phyloP scores from a whole-genome alignment of 805 yeast species.

The Kuraishia capsulata region DNA sequence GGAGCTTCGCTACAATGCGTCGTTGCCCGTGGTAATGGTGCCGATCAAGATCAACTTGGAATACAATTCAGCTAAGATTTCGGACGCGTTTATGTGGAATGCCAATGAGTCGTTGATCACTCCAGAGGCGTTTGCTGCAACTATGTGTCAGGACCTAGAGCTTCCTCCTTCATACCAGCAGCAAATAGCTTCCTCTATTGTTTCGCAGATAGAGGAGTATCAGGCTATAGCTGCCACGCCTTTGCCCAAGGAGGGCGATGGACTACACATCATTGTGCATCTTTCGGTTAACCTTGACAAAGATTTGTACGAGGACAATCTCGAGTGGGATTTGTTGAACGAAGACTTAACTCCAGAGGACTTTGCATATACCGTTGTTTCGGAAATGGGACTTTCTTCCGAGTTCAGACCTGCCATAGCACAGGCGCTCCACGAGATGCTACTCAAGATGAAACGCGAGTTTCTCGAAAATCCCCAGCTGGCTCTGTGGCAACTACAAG shows the following conservation, averaged over 20 bases:
- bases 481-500: constrained; percentile 22
- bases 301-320: constrained; percentile 79
- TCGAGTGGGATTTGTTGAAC: constrained; percentile 81
- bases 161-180: constrained; percentile 57
- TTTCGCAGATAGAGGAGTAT: constrained; percentile 74
- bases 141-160: constrained; percentile 78
- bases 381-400: constrained; percentile 73
- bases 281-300: constrained; percentile 77
- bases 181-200: constrained; percentile 61
- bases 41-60: constrained; percentile 62
- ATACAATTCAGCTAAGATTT: constrained; percentile 40
- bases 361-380: constrained; percentile 75
- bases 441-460: constrained; percentile 71
- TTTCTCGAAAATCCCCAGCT: constrained; percentile 49
- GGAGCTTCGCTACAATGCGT: constrained; percentile 23
- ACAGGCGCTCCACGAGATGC: constrained; percentile 74
- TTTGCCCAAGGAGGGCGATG: constrained; percentile 53
- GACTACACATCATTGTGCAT: constrained; percentile 67
- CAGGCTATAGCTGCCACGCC: constrained; percentile 53
- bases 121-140: constrained; percentile 66
- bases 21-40: constrained; percentile 36
- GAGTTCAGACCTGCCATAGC: constrained; percentile 90
- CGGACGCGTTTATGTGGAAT: constrained; percentile 72
- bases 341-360: constrained; percentile 61
- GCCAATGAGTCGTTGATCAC: constrained; percentile 52